A percentile compares a stretch with the other conserved stretches of the same genome.
Conservation (phyloP, 2,329 filamentous ascomycete species). For the Colletotrichum nymphaeae region DNA sequence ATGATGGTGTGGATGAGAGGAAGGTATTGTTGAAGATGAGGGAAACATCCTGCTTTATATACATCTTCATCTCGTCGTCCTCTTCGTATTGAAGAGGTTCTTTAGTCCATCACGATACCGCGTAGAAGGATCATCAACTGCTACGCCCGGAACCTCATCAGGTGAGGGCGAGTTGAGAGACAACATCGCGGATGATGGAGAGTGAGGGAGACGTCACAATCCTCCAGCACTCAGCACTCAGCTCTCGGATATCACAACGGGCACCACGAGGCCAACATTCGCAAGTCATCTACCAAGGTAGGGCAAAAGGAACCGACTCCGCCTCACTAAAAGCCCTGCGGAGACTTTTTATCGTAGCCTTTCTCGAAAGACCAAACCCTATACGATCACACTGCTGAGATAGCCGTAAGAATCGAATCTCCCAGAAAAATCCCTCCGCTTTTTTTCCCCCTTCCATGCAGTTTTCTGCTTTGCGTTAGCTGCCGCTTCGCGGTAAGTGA, state of each 20-base stretch:
- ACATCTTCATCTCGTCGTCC: background rate
- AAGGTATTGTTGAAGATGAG: background rate
- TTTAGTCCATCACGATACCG: background rate
- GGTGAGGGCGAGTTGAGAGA: background rate
- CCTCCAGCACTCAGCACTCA: background rate
- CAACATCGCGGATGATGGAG: background rate
- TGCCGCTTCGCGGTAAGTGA: background rate
- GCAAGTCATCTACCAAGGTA: background rate
- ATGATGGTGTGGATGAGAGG: slow-evolving; percentile 2
- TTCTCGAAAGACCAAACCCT: background rate
- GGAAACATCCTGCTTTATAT: slow-evolving; percentile 5
- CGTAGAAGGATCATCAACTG: slow-evolving; percentile 7
- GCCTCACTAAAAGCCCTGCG: background rate
- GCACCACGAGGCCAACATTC: background rate
- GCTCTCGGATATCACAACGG: background rate
- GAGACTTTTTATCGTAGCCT: background rate
- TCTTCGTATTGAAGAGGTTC: background rate
- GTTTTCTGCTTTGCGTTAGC: background rate
- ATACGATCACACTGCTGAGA: no score
- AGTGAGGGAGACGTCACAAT: background rate
- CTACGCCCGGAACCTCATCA: background rate
- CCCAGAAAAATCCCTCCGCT: background rate
- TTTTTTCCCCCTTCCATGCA: background rate
- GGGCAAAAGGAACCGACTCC: background rate
- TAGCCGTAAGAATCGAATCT: no score